Base-by-base conservation (phyloP, 257 asterid species). In the Plantago ovata region DNA sequence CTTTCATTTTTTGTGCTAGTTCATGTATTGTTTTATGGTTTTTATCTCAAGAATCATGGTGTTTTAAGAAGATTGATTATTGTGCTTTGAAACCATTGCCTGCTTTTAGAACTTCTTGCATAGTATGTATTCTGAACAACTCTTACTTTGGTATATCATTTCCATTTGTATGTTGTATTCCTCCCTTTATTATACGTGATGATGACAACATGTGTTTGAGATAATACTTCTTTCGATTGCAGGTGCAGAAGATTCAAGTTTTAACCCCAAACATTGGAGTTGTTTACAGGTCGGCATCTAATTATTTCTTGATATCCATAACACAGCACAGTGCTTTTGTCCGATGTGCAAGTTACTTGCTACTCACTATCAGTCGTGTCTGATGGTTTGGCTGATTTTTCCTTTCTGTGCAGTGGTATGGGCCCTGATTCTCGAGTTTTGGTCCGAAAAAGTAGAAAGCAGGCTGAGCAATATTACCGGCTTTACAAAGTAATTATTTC, bases 351-450 rank as follows among this genome's bases (percentile, higher is more conserved):
- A n/a, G n/a, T n/a, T n/a, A n/a, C n/a, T 4, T 28, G 36, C 36
- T 4, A 28, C 36, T 28, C 36, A 28, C 6, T 28, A 8, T 28
- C 4, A 2, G 7, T 8, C 36, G 7, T 28, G 4, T 28, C 7
- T 28, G 6, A 28, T 28, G 7, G 36, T 3, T 12, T 70, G 50
- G 52, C 73, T 60, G 7, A 53, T 61, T 12, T 40, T 13, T 52
- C 45, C 46, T 51, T 36, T 69, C 20, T 64, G 47, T 81, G 85
- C 94, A 93, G 99, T 69, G 99, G 99, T 58, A 93, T 93, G 99
- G 99, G 99, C 14, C 99, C 99, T 65, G 99, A 93, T 78, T 89
- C 94, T 63, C 84, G 99, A 58, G 99, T 93, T 69, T 80, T 93
- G 82, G 95, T 93, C 56, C 82, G 97, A 15, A 93, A 93, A 84